Evolutionary conservation across 805 yeast genomes (phyloP).

Genomic region (Lachancea cidri): DNA sequence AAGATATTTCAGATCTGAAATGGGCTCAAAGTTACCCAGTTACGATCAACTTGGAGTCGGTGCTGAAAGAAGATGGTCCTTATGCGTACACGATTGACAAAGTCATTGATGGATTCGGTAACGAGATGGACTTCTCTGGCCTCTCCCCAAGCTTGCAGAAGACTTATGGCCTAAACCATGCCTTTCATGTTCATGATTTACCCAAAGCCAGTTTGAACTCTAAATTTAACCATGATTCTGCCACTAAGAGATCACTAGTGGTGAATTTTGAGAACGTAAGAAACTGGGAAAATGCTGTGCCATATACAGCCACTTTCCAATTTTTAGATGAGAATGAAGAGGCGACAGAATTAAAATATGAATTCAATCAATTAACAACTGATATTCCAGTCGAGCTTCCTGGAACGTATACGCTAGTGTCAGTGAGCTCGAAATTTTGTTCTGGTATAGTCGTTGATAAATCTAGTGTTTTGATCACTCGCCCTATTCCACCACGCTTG

Average conservation of each 20-base stretch:
- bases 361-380: constrained; percentile 26
- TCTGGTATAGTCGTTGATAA: constrained; percentile 58
- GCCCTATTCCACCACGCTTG: constrained; percentile 50
- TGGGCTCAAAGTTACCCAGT: constrained; percentile 43
- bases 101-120: constrained; percentile 65
- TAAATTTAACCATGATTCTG: constrained; percentile 31
- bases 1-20: constrained; percentile 36
- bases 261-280: constrained; percentile 27
- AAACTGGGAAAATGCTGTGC: constrained; percentile 27
- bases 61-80: constrained; percentile 43
- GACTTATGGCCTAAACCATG: constrained; percentile 38
- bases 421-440: constrained; percentile 59
- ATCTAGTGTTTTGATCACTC: constrained; percentile 48
- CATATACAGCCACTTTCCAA: constrained; percentile 34
- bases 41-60: constrained; percentile 40
- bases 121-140: constrained; percentile 40
- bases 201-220: constrained; percentile 49
- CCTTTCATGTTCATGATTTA: constrained; percentile 49
- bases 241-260: constrained; percentile 36
- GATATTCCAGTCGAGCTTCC: constrained; percentile 45
- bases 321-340: constrained; percentile 28
- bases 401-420: constrained; percentile 58
- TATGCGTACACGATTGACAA: constrained; percentile 53
- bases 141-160: constrained; percentile 26
- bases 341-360: constrained; percentile 16